Percentiles rank a stretch among this genome's conserved stretches.
Conservation (phyloP, 1,284 basidiomycete genomes). For the Sporisorium reilianum region DNA sequence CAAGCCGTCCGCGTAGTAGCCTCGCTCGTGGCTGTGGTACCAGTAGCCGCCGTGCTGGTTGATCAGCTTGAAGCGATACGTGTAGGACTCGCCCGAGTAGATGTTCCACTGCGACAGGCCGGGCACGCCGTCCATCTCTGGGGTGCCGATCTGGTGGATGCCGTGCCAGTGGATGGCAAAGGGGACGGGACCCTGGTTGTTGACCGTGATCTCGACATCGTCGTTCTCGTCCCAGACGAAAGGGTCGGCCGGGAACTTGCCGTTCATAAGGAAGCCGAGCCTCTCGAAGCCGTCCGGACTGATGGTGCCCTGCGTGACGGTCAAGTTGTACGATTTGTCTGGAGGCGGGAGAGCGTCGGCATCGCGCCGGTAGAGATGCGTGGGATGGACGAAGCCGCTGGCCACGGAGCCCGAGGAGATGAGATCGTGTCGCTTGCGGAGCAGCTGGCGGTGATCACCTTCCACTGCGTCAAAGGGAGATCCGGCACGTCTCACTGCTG, state of each 20-base stretch:
- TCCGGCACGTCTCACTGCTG: neutral
- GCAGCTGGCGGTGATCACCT: slow-evolving; percentile 22
- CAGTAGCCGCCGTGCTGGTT: slow-evolving; percentile 54
- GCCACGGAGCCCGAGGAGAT: slow-evolving; percentile 35
- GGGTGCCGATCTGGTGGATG: slow-evolving; percentile 52
- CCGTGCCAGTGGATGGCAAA: slow-evolving; percentile 57
- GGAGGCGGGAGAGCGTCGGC: slow-evolving; percentile 39
- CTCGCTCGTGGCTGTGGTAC: slow-evolving; percentile 54
- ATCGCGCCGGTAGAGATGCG: slow-evolving; percentile 40
- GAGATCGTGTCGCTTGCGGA: slow-evolving; percentile 30
- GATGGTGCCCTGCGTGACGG: slow-evolving; percentile 40
- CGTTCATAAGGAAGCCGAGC: slow-evolving; percentile 53
- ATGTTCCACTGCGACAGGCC: slow-evolving; percentile 57
- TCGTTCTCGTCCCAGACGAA: slow-evolving; percentile 58
- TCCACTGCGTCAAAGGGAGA: neutral
- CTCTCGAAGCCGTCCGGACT: slow-evolving; percentile 48
- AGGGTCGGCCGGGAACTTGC: slow-evolving; percentile 43
- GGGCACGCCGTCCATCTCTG: slow-evolving; percentile 58
- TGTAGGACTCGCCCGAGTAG: slow-evolving; percentile 41
- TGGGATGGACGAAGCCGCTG: slow-evolving; percentile 36
- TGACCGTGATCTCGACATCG: slow-evolving; percentile 47
- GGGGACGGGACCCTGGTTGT: slow-evolving; percentile 43
- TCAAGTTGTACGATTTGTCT: slow-evolving; percentile 41
- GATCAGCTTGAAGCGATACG: slow-evolving; percentile 51
- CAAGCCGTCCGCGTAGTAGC: slow-evolving; percentile 50